phyloP scores from a whole-genome alignment of 2,329 filamentous ascomycete species.

The Dactylella cylindrospora region DNA sequence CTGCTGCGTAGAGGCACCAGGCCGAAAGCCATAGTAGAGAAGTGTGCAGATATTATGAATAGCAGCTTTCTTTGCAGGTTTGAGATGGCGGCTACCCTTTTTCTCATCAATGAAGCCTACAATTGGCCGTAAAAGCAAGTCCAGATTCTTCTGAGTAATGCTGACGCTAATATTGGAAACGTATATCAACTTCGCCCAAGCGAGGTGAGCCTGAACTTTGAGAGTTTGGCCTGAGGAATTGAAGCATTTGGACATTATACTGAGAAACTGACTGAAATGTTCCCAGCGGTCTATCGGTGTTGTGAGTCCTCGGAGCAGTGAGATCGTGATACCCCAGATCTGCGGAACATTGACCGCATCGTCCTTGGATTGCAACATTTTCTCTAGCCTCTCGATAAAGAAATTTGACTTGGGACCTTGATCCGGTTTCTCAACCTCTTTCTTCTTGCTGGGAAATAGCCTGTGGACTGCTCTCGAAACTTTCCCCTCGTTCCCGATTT shows the following conservation, averaged over 20 bases:
- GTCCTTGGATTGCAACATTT: slow-evolving; percentile 65
- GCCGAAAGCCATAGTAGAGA: slow-evolving; percentile 78
- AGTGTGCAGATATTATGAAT: slow-evolving; percentile 76
- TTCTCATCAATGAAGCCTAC: slow-evolving; percentile 68
- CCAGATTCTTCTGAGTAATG: slow-evolving; percentile 60
- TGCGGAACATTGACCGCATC: slow-evolving; percentile 71
- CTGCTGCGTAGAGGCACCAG: slow-evolving; percentile 65
- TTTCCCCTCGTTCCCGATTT: slow-evolving; percentile 68
- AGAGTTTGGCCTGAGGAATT: slow-evolving; percentile 72
- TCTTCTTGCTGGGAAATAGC: slow-evolving; percentile 56
- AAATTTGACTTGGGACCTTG: slow-evolving; percentile 8
- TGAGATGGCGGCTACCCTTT: slow-evolving; percentile 58
- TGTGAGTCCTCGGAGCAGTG: slow-evolving; percentile 68
- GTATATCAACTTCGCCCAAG: slow-evolving; percentile 84
- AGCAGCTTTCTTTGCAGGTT: slow-evolving; percentile 61
- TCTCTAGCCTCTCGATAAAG: slow-evolving; percentile 60
- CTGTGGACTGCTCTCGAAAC: slow-evolving; percentile 64
- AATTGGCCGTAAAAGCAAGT: slow-evolving; percentile 69
- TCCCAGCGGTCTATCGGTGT: slow-evolving; percentile 65
- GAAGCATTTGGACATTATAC: slow-evolving; percentile 78
- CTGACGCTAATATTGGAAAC: slow-evolving; percentile 66
- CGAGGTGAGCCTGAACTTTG: slow-evolving; percentile 74
- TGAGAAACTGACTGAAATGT: slow-evolving; percentile 72
- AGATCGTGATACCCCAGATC: slow-evolving; percentile 81
- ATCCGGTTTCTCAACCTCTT: slow-evolving; percentile 53